Evolutionary conservation across 2,329 filamentous ascomycete genomes (phyloP).

Genomic region (Monilinia vaccinii-corymbosi): DNA sequence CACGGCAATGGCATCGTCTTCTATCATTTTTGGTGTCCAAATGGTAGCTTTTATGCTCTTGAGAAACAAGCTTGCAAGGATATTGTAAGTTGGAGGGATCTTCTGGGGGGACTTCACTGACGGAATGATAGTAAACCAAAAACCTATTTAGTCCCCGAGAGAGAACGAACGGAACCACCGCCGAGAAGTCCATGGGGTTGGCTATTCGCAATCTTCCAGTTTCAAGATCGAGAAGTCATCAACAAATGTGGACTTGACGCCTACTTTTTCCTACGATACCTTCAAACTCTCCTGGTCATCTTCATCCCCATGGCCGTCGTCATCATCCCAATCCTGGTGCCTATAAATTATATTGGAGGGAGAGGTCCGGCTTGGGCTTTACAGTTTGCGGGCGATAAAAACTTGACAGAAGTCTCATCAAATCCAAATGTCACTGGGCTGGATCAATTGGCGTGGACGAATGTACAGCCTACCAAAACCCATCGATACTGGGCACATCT

Average conservation of each 20-base stretch:
- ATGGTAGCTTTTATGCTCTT: slow-evolving; percentile 66
- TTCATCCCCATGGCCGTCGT: slow-evolving; percentile 75
- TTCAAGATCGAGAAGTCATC: slow-evolving; percentile 74
- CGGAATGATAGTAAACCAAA: slow-evolving; percentile 55
- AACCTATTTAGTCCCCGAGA: slow-evolving; percentile 78
- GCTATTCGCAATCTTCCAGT: slow-evolving; percentile 52
- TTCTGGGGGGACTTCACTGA: slow-evolving; percentile 12
- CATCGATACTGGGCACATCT: slow-evolving; percentile 73
- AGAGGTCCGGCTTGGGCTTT: slow-evolving; percentile 39
- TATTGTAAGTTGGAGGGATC: slow-evolving; percentile 54
- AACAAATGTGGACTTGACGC: slow-evolving; percentile 93
- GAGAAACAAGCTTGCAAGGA: slow-evolving; percentile 68
- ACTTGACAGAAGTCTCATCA: slow-evolving; percentile 13
- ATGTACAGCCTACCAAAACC: slow-evolving; percentile 8
- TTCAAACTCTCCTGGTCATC: slow-evolving; percentile 78
- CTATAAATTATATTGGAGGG: slow-evolving; percentile 71
- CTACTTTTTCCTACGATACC: slow-evolving; percentile 93
- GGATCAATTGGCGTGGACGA: slow-evolving; percentile 67
- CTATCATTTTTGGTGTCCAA: slow-evolving; percentile 34
- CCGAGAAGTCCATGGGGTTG: slow-evolving; percentile 44
- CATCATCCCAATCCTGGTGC: slow-evolving; percentile 76
- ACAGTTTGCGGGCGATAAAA: slow-evolving; percentile 28
- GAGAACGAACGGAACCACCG: slow-evolving; percentile 71
- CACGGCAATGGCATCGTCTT: slow-evolving; percentile 26
- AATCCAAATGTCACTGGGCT: slow-evolving; percentile 43